phyloP scores from a whole-genome alignment of 83 land plant species.

The Picea engelmannii region DNA sequence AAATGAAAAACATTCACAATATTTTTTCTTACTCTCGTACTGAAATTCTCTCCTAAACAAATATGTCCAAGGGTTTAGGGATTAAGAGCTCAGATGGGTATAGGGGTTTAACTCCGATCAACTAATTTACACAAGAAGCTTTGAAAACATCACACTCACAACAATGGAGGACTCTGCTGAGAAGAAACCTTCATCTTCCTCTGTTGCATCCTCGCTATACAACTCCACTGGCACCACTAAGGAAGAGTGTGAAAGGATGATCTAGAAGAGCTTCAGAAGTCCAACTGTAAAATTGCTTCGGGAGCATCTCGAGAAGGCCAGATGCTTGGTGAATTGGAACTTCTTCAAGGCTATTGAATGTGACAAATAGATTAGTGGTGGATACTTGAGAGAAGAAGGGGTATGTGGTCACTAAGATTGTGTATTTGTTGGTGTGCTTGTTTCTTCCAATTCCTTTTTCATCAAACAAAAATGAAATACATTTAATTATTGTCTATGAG shows the following conservation, averaged over 20 bases:
- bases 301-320: slow-evolving; percentile 75
- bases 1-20: no score
- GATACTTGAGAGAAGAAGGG: slow-evolving; percentile 68
- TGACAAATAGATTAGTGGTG: slow-evolving; percentile 56
- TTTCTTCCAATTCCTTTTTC: background rate
- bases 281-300: slow-evolving; percentile 85
- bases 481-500: no score
- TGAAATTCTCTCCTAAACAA: no score
- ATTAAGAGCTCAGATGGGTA: no score
- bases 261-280: slow-evolving; percentile 41
- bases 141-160: background rate
- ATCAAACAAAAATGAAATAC: background rate
- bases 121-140: background rate
- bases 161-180: background rate
- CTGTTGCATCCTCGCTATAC: background rate
- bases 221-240: slow-evolving; percentile 23
- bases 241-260: slow-evolving; percentile 50
- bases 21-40: no score
- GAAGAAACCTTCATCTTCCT: background rate
- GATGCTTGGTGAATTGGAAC: slow-evolving; percentile 58
- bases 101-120: no score
- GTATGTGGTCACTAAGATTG: slow-evolving; percentile 33
- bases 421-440: background rate
- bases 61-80: no score
- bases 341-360: slow-evolving; percentile 80